Evolutionary conservation across 2,329 filamentous ascomycete genomes (phyloP).

Genomic region (Endothia cerciana): DNA sequence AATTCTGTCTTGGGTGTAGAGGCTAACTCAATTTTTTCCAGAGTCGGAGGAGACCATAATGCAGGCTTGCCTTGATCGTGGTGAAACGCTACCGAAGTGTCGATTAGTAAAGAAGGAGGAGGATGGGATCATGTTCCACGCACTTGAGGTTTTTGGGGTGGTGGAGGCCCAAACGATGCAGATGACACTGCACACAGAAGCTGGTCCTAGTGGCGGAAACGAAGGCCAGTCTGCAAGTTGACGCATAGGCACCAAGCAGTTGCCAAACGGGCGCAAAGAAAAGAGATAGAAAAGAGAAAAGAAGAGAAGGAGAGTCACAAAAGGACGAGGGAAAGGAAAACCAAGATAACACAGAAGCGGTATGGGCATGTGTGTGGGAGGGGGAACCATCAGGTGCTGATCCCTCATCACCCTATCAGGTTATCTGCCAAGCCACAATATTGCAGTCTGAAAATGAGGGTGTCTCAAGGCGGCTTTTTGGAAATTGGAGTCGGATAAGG

Average conservation of each 20-base stretch:
- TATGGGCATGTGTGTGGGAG: too few species aligned
- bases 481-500: too few species aligned
- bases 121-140: background rate
- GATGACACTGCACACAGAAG: background rate
- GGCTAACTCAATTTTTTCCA: background rate
- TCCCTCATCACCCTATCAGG: too few species aligned
- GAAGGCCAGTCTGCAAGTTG: background rate
- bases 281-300: background rate
- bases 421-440: too few species aligned
- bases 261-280: too few species aligned
- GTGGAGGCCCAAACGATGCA: background rate
- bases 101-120: background rate
- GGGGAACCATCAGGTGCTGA: too few species aligned
- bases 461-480: too few species aligned
- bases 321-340: background rate
- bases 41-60: background rate
- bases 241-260: too few species aligned
- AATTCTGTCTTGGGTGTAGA: too few species aligned
- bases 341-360: too few species aligned
- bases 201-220: background rate
- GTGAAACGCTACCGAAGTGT: background rate
- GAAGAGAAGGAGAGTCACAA: background rate
- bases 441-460: too few species aligned
- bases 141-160: background rate
- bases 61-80: background rate